Evolutionary conservation across 2,329 filamentous ascomycete genomes (phyloP).

Genomic region (Penicillium griseofulvum): DNA sequence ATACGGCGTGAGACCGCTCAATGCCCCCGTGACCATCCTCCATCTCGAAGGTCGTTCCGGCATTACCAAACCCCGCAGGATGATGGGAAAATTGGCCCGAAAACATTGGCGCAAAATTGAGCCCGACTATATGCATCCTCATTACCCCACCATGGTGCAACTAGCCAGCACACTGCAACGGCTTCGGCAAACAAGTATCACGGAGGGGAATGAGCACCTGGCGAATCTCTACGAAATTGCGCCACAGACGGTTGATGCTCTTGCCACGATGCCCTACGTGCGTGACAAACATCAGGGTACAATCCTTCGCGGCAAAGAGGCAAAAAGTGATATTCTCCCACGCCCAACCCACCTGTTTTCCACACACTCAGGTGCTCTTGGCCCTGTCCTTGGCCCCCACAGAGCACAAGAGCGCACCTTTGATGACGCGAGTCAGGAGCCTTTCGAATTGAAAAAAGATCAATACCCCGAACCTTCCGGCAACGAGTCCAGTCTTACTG

Average conservation of each 20-base stretch:
- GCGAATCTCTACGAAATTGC: slow-evolving; percentile 30
- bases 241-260: slow-evolving; percentile 36
- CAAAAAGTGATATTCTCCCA: neutral
- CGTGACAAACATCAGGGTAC: slow-evolving; percentile 43
- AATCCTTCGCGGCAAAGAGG: slow-evolving; percentile 37
- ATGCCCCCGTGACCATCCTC: slow-evolving; percentile 30
- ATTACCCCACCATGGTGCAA: slow-evolving; percentile 45
- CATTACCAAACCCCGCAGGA: slow-evolving; percentile 17
- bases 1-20: slow-evolving; percentile 29
- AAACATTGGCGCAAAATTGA: slow-evolving; percentile 38
- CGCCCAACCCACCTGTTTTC: neutral
- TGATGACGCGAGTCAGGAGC: neutral
- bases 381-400: neutral
- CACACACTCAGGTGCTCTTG: slow-evolving; percentile 12
- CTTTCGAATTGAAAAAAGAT: neutral
- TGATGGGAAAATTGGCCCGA: slow-evolving; percentile 33
- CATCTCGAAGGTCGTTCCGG: slow-evolving; percentile 30
- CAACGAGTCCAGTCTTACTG: neutral
- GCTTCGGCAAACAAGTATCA: slow-evolving; percentile 36
- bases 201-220: slow-evolving; percentile 32
- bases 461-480: neutral
- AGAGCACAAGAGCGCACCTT: neutral
- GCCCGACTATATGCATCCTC: slow-evolving; percentile 44
- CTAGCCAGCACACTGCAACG: slow-evolving; percentile 42
- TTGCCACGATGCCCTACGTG: slow-evolving; percentile 40